phyloP scores from a whole-genome alignment of 768 basidiomycete species.

The Leccinellum rugosiceps region DNA sequence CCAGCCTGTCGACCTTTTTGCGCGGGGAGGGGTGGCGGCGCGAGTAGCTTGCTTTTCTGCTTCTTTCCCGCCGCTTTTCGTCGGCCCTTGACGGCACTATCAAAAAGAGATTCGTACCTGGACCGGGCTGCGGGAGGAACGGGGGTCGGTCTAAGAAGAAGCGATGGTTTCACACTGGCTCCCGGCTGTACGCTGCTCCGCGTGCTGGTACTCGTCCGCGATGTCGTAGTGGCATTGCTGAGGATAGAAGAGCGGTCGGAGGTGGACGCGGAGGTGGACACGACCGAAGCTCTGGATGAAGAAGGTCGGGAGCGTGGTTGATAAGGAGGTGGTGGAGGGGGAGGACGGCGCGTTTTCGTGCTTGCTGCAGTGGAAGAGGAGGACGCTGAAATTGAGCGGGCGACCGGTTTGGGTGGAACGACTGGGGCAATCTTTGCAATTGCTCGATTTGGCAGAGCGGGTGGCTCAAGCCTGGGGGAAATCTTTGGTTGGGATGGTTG shows the following conservation, averaged over 20 bases:
- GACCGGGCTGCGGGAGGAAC: slow-evolving; percentile 59
- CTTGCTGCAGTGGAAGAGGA: slow-evolving; percentile 36
- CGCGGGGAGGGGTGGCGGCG: slow-evolving; percentile 35
- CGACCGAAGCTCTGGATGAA: slow-evolving; percentile 37
- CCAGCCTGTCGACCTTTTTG: slow-evolving; percentile 56
- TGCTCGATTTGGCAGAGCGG: slow-evolving; percentile 49
- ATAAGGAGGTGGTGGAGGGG: slow-evolving; percentile 35
- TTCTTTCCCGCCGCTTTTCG: slow-evolving; percentile 36
- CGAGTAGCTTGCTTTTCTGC: slow-evolving; percentile 27
- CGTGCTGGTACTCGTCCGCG: slow-evolving; percentile 38
- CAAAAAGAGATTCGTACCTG: slow-evolving; percentile 69
- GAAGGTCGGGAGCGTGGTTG: slow-evolving; percentile 28
- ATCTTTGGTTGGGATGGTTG: slow-evolving; percentile 34
- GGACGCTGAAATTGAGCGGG: slow-evolving; percentile 34
- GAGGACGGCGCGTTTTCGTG: slow-evolving; percentile 39
- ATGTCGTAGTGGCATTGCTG: slow-evolving; percentile 41
- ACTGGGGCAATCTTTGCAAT: slow-evolving; percentile 13
- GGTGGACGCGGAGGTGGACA: slow-evolving; percentile 38
- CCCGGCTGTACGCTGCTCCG: slow-evolving; percentile 27
- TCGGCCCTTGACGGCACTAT: slow-evolving; percentile 51
- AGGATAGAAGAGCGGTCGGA: slow-evolving; percentile 66
- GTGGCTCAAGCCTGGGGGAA: slow-evolving; percentile 34
- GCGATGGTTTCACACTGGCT: slow-evolving; percentile 22
- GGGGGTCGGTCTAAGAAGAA: slow-evolving; percentile 55
- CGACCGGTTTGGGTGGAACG: slow-evolving; percentile 28